phyloP scores from a whole-genome alignment of 148 eudicot species.

The Polygonum maritimum region DNA sequence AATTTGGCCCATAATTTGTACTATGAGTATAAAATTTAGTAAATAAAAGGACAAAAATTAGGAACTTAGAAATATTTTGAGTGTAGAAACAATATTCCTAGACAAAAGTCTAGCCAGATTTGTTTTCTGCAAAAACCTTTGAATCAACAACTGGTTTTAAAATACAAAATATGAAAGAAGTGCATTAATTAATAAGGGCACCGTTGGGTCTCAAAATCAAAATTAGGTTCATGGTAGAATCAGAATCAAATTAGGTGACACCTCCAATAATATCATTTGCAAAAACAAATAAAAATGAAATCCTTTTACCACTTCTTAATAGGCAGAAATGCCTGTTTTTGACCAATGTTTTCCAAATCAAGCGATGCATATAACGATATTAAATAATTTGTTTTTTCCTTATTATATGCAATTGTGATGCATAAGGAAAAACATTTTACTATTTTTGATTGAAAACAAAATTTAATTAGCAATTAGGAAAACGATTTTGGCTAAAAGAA shows the following conservation, averaged over 20 bases:
- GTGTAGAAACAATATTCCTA: not conserved
- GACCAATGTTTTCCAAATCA: no score
- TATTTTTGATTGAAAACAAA: not conserved
- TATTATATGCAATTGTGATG: no score
- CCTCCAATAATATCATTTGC: not conserved
- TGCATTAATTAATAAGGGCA: not conserved
- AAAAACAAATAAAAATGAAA: no score
- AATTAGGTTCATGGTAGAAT: no score
- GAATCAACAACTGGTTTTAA: not conserved
- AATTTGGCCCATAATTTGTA: not conserved
- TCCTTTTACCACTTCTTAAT: not conserved
- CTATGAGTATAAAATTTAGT: not conserved
- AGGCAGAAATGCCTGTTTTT: no score
- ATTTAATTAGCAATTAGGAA: not conserved
- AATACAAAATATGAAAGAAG: not conserved
- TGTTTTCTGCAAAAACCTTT: not conserved
- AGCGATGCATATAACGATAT: no score
- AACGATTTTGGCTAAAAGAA: not conserved
- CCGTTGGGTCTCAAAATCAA: not conserved
- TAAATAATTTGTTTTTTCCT: no score
- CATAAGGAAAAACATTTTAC: not conserved
- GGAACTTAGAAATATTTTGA: not conserved
- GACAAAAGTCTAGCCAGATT: no score
- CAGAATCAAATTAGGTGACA: not conserved
- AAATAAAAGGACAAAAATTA: not conserved